Evolutionary conservation across 2,329 filamentous ascomycete genomes (phyloP), one percentile per base, ranked within the genome.

Genomic region (Dothistroma pini): DNA sequence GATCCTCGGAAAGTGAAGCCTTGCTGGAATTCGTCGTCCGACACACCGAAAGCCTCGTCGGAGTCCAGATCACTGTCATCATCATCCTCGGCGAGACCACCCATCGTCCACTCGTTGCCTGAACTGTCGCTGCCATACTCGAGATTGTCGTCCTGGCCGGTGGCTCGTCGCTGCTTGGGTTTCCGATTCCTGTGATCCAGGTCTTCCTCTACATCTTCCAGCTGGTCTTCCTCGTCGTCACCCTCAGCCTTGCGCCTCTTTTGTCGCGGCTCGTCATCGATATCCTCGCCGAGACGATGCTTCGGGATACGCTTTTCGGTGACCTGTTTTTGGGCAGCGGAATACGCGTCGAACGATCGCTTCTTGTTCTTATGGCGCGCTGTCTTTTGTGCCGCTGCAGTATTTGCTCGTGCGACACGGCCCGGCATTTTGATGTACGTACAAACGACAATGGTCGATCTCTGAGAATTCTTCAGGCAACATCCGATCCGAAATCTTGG

Each of bases 1-100:
- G 82, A 85, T 34, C 86, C 86, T 35, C 85, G 80, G 70, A 89
- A 89, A 4, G 83, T 84, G 69, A 88, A 96, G 11, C 86, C 90
- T 65, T 91, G 86, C 66, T 96, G 96, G 64, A 83, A 84, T 72
- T 96, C 93, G 70, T 95, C 88, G 70, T 96, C 93, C 69, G 90
- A 95, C 66, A 90, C 88, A 3, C 91, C 90, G 80, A 96, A 91
- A 1, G 93, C 93, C 70, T 96, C 91, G 72, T 90, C 87, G 66
- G 85, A 88, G 72, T 90, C 87, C 59, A 90, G 78, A 63, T 89
- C 86, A 58, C 84, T 86, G 69, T 90, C 88, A 63, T 89, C 83
- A 57, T 88, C 86, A 50, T 83, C 84, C 54, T 83, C 84, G 22
- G 88, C 85, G 50, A 74, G 52, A 53, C 86, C 79, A 29, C 93